Evolutionary conservation across 176 grass and related monocot species (phyloP), one percentile per base, ranked within the genome.

Genomic region (Thinopyrum elongatum): DNA sequence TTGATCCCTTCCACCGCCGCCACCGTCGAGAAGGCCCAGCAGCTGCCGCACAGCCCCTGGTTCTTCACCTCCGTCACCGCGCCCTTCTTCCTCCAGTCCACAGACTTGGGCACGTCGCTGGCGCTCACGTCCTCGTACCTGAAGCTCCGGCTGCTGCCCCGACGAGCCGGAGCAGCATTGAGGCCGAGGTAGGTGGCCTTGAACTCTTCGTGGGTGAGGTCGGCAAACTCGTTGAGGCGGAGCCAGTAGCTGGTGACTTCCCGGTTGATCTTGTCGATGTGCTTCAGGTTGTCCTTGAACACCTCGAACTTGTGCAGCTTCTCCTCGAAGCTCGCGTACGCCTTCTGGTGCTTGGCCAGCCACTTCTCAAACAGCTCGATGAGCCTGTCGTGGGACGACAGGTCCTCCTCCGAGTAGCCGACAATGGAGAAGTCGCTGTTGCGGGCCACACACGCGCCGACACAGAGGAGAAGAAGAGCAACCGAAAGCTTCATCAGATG

Each of bases 41-140:
- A 97, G 84, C 95, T 98, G 22, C 95, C 95, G 31, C 95, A 98
- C 44, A 90, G 91, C 74, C 95, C 95, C 81, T 98, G 95, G 87
- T 98, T 95, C 93, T 98, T 98, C 7, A 95, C 93, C 1, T 87
- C 72, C 2, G 95, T 87, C 49, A 98, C 95, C 4, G 93, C 95
- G 0, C 87, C 87, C 71, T 98, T 92, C 80, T 87, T 90, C 41
- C 95, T 80, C 95, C 95, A 98, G 79, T 95, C 95, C 57, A 98
- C 80, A 2, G 76, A 69, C 88, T 90, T 82, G 15, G 95, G 95
- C 72, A 95, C 8, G 0, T 69, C 74, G 41, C 19, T 69, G 69
- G 9, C 72, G 22, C 42, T 14, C 16, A 42, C 65, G 34, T 44
- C 76, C 60, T 21, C 87, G 63, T 95, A 95, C 83, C 93, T 88